Percentiles rank a stretch among this genome's conserved stretches.
phyloP scores from a whole-genome alignment of 2,329 filamentous ascomycete species.

The Monascus ruber region DNA sequence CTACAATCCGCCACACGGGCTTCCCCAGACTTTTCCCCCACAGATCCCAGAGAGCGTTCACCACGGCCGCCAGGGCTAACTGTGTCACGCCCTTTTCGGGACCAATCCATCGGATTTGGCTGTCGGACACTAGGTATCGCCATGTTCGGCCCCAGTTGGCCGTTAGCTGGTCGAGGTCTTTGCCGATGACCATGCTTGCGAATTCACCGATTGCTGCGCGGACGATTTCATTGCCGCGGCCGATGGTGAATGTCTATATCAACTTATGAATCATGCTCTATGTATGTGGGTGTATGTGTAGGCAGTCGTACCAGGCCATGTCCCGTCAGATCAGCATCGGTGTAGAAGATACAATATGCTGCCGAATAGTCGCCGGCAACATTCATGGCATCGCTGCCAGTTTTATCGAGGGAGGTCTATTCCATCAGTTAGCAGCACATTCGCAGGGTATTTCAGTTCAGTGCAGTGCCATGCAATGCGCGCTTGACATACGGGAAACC shows the following conservation, averaged over 20 bases:
- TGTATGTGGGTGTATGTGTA: not conserved
- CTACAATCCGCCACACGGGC: constrained; percentile 82
- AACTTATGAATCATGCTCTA: not conserved
- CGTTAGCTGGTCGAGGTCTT: constrained; percentile 65
- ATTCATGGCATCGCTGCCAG: constrained; percentile 96
- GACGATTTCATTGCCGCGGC: constrained; percentile 81
- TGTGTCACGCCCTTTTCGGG: constrained; percentile 92
- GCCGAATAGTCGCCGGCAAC: constrained; percentile 84
- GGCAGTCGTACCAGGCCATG: constrained; percentile 29
- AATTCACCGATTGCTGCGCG: constrained; percentile 73
- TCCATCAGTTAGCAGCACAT: constrained; percentile 1
- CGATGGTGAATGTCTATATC: constrained; percentile 34
- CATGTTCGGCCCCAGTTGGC: constrained; percentile 78
- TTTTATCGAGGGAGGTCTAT: constrained; percentile 83
- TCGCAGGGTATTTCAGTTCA: not conserved
- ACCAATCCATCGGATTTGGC: constrained; percentile 84
- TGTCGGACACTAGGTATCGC: constrained; percentile 84
- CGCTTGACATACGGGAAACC: constrained; percentile 47
- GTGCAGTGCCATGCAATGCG: not conserved
- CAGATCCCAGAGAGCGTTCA: constrained; percentile 91
- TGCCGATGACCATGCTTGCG: constrained; percentile 62
- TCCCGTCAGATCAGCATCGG: constrained; percentile 47
- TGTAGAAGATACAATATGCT: constrained; percentile 86
- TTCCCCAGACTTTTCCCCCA: constrained; percentile 81
- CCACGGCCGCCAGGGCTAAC: constrained; percentile 75